phyloP scores from a whole-genome alignment of 768 basidiomycete species.

The Gloeophyllum trabeum region DNA sequence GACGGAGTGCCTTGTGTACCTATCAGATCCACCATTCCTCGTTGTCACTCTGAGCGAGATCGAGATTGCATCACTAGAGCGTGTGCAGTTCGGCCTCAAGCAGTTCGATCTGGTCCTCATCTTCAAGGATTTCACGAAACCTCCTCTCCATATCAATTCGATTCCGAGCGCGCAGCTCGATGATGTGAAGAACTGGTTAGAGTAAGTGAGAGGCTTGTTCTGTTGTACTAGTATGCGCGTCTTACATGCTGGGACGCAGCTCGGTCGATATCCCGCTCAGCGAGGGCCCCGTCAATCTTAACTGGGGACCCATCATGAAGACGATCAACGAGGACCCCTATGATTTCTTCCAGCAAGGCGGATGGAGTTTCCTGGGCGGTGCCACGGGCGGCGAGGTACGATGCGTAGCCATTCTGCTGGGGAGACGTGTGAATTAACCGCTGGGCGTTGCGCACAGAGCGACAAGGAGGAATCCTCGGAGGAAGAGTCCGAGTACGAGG shows the following conservation, averaged over 20 bases:
- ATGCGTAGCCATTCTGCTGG: conserved; percentile 12
- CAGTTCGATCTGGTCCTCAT: conserved; percentile 98
- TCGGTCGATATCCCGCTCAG: conserved; percentile 95
- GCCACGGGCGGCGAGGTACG: conserved; percentile 57
- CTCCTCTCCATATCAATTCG: conserved; percentile 93
- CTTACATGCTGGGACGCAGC: conserved; percentile 28
- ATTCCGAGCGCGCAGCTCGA: conserved; percentile 87
- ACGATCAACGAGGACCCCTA: conserved; percentile 93
- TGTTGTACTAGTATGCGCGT: conserved; percentile 1
- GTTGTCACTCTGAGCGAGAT: conserved; percentile 92
- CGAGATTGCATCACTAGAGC: conserved; percentile 93
- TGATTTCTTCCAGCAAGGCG: conserved; percentile 93
- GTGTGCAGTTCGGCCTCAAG: conserved; percentile 91
- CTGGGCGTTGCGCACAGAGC: no score
- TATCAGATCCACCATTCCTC: conserved; percentile 91
- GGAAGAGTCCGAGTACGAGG: conserved; percentile 58
- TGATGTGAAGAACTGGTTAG: conserved; percentile 98
- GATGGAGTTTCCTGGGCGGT: conserved; percentile 86
- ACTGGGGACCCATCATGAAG: conserved; percentile 99
- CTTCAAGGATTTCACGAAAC: conserved; percentile 90
- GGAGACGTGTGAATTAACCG: no score
- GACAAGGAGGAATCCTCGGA: conserved; percentile 55
- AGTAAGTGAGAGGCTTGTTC: conserved; percentile 43
- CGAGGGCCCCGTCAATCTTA: conserved; percentile 93
- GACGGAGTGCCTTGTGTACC: conserved; percentile 91